Evolutionary conservation across 139 green algal species (phyloP), one percentile per base, ranked within the genome.

Genomic region (Spirogloea muscicola): DNA sequence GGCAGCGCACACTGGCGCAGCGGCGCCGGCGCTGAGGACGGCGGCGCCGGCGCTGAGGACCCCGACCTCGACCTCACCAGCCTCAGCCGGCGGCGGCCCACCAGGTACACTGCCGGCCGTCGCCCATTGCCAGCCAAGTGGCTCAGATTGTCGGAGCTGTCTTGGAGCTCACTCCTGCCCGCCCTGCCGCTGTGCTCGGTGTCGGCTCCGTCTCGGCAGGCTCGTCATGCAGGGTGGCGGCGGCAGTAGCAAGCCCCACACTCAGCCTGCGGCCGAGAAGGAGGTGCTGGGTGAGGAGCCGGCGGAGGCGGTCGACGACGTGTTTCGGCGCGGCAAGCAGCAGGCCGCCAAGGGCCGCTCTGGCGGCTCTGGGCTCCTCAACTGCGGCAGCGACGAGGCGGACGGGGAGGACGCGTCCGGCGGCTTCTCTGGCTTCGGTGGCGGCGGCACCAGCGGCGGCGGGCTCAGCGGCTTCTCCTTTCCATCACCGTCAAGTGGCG

Each of bases 381-480:
- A 13, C 43, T 10, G 43, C 43, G 43, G 43, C 43, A 51, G 43
- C 43, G 43, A 51, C 43, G 43, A 13, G 13, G 10, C n/a, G n/a
- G n/a, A 25, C 13, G 10, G 57, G 38, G 29, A 5, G n/a, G 59
- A 9, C 33, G 25, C 27, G 58, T 18, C 10, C 18, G 55, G 38
- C 39, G 3, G 59, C 13, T 49, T 29, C 38, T 49, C 29, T 16
- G 33, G 59, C 18, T 59, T 27, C 39, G 3, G 59, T 7, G 67
- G 67, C n/a, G 67, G 55, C 39, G 34, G 58, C 33, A 33, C 27
- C 39, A 58, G 55, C 27, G 42, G 75, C 34, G 67, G 52, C 33
- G 67, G 61, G 1, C 75, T 77, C 44, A 29, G 61, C 10, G 69
- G 69, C 3, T 77, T 77, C 60, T 77, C 69, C 27, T 77, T 77